A percentile compares a stretch with the other conserved stretches of the same genome.
Conservation (phyloP, 2,329 filamentous ascomycete genomes). For the Nemania diffusa region DNA sequence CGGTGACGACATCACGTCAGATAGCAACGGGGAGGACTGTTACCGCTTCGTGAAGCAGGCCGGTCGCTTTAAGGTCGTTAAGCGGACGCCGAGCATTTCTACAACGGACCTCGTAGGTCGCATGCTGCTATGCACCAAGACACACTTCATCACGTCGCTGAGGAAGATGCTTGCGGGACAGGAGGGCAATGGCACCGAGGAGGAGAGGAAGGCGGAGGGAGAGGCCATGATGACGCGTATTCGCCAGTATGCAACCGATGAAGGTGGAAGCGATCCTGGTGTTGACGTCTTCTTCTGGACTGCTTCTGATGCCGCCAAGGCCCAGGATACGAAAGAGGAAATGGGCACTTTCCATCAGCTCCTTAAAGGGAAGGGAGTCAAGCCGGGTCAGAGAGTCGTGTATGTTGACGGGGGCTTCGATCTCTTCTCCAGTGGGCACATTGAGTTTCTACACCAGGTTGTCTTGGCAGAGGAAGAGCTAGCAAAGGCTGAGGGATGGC, state of each 20-base stretch:
- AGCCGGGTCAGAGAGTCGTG: slow-evolving; percentile 82
- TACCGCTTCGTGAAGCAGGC: slow-evolving; percentile 98
- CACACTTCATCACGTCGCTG: slow-evolving; percentile 89
- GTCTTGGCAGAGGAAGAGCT: slow-evolving; percentile 76
- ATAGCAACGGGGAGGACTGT: slow-evolving; percentile 92
- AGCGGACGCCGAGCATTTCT: slow-evolving; percentile 93
- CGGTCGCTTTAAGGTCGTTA: slow-evolving; percentile 94
- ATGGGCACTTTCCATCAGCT: slow-evolving; percentile 73
- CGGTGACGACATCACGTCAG: slow-evolving; percentile 96
- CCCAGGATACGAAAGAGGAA: slow-evolving; percentile 62
- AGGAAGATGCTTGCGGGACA: slow-evolving; percentile 73
- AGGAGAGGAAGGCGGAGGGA: slow-evolving; percentile 71
- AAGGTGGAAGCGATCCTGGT: slow-evolving; percentile 80
- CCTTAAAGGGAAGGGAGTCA: slow-evolving; percentile 76
- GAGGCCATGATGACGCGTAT: slow-evolving; percentile 80
- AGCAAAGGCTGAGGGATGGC: slow-evolving; percentile 78
- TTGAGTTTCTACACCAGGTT: slow-evolving; percentile 89
- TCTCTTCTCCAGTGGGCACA: slow-evolving; percentile 95
- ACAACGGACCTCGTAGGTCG: slow-evolving; percentile 98
- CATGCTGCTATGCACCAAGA: slow-evolving; percentile 95
- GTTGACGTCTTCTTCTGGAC: slow-evolving; percentile 89
- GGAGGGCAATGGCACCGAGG: slow-evolving; percentile 76
- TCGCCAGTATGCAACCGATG: slow-evolving; percentile 86
- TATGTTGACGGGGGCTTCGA: slow-evolving; percentile 98
- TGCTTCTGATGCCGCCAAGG: slow-evolving; percentile 61